A percentile compares a stretch with the other conserved stretches of the same genome.
These are phyloP conservation scores for Symmetrospora coprosmae DNA, from an alignment of 768 basidiomycete species.

Conservation along the genomic window DNA sequence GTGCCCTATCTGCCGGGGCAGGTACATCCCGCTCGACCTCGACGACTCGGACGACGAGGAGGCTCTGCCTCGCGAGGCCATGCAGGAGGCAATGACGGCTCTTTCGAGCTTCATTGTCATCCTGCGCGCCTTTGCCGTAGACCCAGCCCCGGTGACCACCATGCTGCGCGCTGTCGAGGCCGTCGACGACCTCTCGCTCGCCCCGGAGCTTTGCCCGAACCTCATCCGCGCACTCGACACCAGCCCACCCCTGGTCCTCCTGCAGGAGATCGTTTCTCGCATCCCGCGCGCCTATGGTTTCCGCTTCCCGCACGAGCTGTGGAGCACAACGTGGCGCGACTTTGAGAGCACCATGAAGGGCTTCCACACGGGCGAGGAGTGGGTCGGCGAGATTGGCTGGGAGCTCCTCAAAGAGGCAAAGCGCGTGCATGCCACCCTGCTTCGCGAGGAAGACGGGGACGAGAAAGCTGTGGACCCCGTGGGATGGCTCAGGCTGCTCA, in stretches of 20 bases:
- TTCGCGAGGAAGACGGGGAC: background rate
- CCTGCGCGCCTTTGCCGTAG: constrained; percentile 25
- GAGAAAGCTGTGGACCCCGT: background rate
- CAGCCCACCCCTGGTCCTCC: constrained; percentile 29
- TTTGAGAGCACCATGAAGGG: constrained; percentile 30
- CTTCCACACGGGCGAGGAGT: constrained; percentile 31
- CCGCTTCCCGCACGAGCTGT: constrained; percentile 29
- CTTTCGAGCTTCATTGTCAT: constrained; percentile 29
- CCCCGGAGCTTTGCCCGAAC: constrained; percentile 26
- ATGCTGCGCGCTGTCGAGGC: background rate
- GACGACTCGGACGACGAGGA: constrained; percentile 29
- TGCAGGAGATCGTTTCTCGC: constrained; percentile 31
- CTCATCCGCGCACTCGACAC: constrained; percentile 27
- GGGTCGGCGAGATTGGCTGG: constrained; percentile 30
- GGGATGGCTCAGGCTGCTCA: constrained; percentile 6
- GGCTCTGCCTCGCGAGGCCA: constrained; percentile 29
- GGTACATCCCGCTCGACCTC: constrained; percentile 28
- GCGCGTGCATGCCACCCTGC: background rate
- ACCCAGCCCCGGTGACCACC: background rate
- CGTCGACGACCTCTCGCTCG: background rate
- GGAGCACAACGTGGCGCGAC: constrained; percentile 27
- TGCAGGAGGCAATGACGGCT: constrained; percentile 33
- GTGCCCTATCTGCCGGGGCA: constrained; percentile 29
- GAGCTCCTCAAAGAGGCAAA: constrained; percentile 27
- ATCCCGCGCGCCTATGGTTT: constrained; percentile 25